phyloP scores from a whole-genome alignment of 108 stramenopile species.

The Epithemia pelagica region DNA sequence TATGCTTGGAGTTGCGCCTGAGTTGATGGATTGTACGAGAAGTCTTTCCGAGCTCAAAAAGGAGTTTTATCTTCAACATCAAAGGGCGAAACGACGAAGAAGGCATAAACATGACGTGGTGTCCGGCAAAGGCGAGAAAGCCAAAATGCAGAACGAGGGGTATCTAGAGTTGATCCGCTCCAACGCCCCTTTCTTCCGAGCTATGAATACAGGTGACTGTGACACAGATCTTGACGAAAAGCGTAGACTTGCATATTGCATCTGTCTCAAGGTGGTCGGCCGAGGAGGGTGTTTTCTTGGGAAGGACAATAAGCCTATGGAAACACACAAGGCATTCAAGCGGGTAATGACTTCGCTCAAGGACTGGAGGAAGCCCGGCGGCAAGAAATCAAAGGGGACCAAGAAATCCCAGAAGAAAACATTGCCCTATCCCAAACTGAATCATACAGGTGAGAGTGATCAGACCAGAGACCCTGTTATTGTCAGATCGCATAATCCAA shows the following conservation, averaged over 20 bases:
- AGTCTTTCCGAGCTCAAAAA: background rate
- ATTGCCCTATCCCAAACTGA: too few relatives aligned
- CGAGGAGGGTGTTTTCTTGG: background rate
- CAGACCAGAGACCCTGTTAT: too few relatives aligned
- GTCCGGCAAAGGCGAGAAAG: background rate
- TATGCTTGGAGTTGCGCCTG: too few relatives aligned
- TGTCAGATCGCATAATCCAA: too few relatives aligned
- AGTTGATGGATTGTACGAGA: background rate
- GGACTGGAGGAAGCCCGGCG: background rate
- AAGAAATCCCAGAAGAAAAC: too few relatives aligned
- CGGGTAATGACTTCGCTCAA: background rate
- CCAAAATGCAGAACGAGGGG: background rate
- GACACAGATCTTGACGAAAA: background rate
- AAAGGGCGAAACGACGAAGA: background rate
- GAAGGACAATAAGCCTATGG: background rate
- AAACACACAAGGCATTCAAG: background rate
- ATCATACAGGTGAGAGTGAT: too few relatives aligned
- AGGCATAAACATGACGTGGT: background rate
- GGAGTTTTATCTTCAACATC: background rate
- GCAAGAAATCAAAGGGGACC: background rate
- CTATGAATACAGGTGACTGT: background rate
- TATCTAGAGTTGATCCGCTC: background rate
- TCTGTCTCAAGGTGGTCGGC: background rate
- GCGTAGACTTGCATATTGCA: conserved; percentile 1
- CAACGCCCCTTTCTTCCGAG: background rate